Conservation (phyloP, 371 early-diverging fungal genomes). For the Mortierella sp. region DNA sequence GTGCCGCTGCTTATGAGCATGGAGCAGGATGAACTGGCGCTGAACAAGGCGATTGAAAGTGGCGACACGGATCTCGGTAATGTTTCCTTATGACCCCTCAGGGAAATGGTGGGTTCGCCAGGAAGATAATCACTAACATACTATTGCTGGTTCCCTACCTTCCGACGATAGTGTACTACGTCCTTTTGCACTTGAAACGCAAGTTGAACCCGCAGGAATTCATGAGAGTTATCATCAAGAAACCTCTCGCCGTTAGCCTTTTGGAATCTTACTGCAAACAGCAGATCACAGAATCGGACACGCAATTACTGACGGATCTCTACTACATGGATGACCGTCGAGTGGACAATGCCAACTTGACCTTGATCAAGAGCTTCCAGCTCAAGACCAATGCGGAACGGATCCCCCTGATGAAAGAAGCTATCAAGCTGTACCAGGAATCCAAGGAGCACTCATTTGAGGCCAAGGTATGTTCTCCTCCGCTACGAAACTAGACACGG, state of each 20-base stretch:
- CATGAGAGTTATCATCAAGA: slow-evolving; percentile 84
- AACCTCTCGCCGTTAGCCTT: slow-evolving; percentile 83
- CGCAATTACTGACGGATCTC: slow-evolving; percentile 86
- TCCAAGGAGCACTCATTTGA: slow-evolving; percentile 80
- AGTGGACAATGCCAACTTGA: slow-evolving; percentile 77
- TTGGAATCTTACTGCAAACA: slow-evolving; percentile 86
- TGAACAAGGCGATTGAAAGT: slow-evolving; percentile 92
- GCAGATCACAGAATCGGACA: slow-evolving; percentile 78
- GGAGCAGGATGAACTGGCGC: slow-evolving; percentile 88
- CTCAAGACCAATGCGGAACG: slow-evolving; percentile 65
- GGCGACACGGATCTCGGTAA: slow-evolving; percentile 93
- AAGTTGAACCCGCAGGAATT: slow-evolving; percentile 88
- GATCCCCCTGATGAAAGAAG: slow-evolving; percentile 74
- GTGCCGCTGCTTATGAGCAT: slow-evolving; percentile 94
- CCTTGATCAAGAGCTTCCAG: slow-evolving; percentile 68
- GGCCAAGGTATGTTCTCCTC: slow-evolving; percentile 66
- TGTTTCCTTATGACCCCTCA: not conserved
- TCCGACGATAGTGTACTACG: slow-evolving; percentile 80
- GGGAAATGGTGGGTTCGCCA: not conserved
- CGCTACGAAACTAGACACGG: too few relatives aligned
- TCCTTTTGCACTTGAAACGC: slow-evolving; percentile 87
- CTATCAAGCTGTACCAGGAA: slow-evolving; percentile 77
- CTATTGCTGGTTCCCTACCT: not conserved
- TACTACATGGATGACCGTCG: slow-evolving; percentile 95
- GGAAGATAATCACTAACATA: not conserved